Evolutionary conservation across 2,329 filamentous ascomycete species (phyloP).

Genomic region (Calonectria henricotiae): DNA sequence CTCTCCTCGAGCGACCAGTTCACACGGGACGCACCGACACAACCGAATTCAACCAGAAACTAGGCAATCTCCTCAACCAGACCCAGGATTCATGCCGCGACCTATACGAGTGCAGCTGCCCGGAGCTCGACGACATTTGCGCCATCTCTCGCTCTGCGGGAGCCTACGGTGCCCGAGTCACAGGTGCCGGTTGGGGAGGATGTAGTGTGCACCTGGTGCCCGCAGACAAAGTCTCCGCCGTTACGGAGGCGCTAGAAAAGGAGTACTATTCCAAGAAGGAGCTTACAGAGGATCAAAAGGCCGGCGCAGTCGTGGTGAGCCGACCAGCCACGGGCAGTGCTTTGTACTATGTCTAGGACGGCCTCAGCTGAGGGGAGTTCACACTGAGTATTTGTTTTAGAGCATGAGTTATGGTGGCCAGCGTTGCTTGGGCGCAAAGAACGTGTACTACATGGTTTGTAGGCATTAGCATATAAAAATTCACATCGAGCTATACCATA

Average conservation of each 20-base stretch:
- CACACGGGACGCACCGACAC: slow-evolving; percentile 67
- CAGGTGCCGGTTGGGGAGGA: slow-evolving; percentile 96
- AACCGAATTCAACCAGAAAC: slow-evolving; percentile 74
- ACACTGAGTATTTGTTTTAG: background rate
- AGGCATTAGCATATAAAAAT: background rate
- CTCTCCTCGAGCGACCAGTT: slow-evolving; percentile 76
- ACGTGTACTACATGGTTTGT: background rate
- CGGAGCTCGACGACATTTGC: slow-evolving; percentile 93
- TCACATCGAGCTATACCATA: background rate
- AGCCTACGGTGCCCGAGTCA: slow-evolving; percentile 87
- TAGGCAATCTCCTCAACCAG: slow-evolving; percentile 89
- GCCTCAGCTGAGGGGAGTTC: slow-evolving; percentile 42
- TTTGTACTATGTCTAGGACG: slow-evolving; percentile 63
- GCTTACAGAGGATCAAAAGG: slow-evolving; percentile 79
- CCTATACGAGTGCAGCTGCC: slow-evolving; percentile 91
- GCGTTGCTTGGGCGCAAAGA: slow-evolving; percentile 10
- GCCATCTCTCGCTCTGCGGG: slow-evolving; percentile 83
- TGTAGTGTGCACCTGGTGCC: slow-evolving; percentile 96
- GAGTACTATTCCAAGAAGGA: slow-evolving; percentile 85
- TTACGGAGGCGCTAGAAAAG: slow-evolving; percentile 83
- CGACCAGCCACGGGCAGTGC: slow-evolving; percentile 85
- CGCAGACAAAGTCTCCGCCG: slow-evolving; percentile 83
- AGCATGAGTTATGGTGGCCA: slow-evolving; percentile 11
- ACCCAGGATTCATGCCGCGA: slow-evolving; percentile 92
- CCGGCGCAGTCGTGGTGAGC: slow-evolving; percentile 89